Conservation (phyloP, 768 basidiomycete genomes). For the Rhodosporidiobolus sp. region DNA sequence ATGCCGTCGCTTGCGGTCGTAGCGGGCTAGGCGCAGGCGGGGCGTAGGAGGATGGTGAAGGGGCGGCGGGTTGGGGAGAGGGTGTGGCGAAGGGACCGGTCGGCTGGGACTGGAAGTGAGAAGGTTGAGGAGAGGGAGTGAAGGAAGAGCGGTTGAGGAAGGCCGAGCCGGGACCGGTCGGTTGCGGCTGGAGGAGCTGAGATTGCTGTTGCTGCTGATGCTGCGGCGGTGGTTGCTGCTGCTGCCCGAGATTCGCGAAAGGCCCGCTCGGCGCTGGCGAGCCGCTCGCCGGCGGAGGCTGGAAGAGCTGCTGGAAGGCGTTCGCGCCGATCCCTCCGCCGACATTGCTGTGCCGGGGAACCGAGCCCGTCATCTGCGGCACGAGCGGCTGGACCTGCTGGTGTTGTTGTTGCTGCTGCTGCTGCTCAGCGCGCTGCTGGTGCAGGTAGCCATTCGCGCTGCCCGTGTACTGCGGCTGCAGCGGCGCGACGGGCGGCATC, state of each 20-base stretch:
- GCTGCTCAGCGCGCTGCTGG: constrained; percentile 10
- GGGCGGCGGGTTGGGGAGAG: constrained; percentile 18
- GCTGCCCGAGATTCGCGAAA: neutral
- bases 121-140: constrained; percentile 1
- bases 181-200: neutral
- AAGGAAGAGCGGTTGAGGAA: neutral
- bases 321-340: constrained; percentile 3
- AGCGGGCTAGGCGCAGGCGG: neutral
- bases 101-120: neutral
- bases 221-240: neutral
- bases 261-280: neutral
- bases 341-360: neutral
- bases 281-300: constrained; percentile 8
- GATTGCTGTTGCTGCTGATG: neutral
- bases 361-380: constrained; percentile 24
- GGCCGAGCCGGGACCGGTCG: neutral
- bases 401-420: neutral
- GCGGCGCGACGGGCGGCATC: constrained; percentile 6
- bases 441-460: constrained; percentile 30
- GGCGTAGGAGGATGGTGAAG: neutral
- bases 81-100: constrained; percentile 38
- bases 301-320: constrained; percentile 30
- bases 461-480: constrained; percentile 31
- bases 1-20: neutral
- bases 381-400: neutral